phyloP scores from a whole-genome alignment of 495 filamentous ascomycete genomes.

The Bathelium albidoporum region DNA sequence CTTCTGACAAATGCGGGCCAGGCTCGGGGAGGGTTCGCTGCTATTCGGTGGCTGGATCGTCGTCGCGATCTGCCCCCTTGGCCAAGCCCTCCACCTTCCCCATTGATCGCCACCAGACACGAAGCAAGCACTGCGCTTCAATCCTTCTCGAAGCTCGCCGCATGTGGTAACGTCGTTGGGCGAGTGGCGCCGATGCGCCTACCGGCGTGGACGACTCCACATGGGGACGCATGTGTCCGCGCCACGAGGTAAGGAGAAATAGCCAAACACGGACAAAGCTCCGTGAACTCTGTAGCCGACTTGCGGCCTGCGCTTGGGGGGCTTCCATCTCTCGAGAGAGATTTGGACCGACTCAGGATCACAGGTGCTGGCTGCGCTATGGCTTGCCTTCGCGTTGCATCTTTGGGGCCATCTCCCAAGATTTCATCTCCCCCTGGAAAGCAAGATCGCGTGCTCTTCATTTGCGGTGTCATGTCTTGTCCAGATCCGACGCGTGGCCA shows the following conservation, averaged over 20 bases:
- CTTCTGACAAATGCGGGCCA: neutral
- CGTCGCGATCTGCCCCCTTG: neutral
- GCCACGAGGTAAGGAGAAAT: neutral
- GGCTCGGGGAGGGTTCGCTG: neutral
- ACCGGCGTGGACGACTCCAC: neutral
- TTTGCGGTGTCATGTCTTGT: neutral
- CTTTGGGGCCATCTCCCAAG: neutral
- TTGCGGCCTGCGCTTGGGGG: neutral
- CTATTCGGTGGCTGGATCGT: neutral
- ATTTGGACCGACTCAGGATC: neutral
- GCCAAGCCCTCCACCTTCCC: neutral
- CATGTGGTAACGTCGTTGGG: neutral
- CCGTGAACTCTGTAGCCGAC: neutral
- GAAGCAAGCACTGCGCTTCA: neutral
- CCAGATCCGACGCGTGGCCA: neutral
- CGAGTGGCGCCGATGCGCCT: neutral
- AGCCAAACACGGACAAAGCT: neutral
- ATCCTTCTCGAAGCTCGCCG: slow-evolving; percentile 4
- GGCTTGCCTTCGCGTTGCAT: neutral
- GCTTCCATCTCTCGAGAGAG: no score
- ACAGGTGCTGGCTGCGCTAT: neutral
- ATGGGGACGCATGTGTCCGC: neutral
- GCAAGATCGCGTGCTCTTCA: neutral
- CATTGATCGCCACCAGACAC: neutral
- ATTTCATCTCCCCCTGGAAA: neutral